These are phyloP conservation scores for Puccinia novopanici DNA, from an alignment of 1,284 basidiomycete species.

Conservation along the genomic window DNA sequence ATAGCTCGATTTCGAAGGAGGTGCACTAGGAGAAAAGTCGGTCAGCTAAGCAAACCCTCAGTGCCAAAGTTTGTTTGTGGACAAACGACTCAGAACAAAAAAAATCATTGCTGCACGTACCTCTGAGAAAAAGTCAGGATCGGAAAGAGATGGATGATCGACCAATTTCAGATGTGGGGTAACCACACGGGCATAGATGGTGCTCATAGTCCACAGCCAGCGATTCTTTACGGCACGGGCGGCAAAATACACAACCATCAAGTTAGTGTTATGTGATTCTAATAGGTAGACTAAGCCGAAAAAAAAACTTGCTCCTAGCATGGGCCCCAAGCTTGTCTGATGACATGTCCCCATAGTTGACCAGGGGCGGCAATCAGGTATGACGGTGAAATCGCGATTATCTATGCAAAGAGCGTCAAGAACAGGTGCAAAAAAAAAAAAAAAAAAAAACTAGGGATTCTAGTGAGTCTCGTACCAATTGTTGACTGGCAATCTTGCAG, in stretches of 20 bases:
- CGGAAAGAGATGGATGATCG: slow-evolving; percentile 23
- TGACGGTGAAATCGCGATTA: slow-evolving; percentile 44
- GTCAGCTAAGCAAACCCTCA: neutral
- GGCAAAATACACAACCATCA: neutral
- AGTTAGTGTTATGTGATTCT: neutral
- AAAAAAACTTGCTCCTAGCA: slow-evolving; percentile 25
- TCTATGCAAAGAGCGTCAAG: slow-evolving; percentile 13
- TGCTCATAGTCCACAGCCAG: slow-evolving; percentile 35
- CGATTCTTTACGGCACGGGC: slow-evolving; percentile 5
- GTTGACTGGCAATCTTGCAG: slow-evolving; percentile 30
- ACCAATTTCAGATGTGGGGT: neutral
- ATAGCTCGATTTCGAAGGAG: slow-evolving; percentile 23
- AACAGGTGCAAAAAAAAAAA: slow-evolving; percentile 8
- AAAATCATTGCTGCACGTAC: slow-evolving; percentile 4
- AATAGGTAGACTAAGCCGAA: neutral
- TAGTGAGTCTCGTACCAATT: slow-evolving; percentile 25
- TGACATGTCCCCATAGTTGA: slow-evolving; percentile 15
- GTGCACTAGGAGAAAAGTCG: slow-evolving; percentile 22
- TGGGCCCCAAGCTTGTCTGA: slow-evolving; percentile 46
- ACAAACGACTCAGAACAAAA: neutral
- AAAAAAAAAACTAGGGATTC: neutral
- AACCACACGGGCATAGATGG: slow-evolving; percentile 20
- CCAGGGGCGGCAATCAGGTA: slow-evolving; percentile 22
- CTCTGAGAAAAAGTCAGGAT: slow-evolving; percentile 39
- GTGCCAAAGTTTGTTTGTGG: neutral